phyloP scores from a whole-genome alignment of 306 rosid species.

The Vigna nakashimae region DNA sequence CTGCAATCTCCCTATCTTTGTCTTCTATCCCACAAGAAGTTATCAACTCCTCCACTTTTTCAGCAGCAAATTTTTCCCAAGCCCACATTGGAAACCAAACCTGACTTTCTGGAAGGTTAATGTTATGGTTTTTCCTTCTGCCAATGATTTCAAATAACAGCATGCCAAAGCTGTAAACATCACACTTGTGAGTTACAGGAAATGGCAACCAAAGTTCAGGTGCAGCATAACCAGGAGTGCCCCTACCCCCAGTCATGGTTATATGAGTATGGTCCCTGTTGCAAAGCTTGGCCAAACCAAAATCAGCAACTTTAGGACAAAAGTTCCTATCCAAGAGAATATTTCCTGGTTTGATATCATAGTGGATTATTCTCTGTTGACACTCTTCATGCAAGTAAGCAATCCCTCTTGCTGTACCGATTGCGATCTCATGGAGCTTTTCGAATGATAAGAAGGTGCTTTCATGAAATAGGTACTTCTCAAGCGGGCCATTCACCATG shows the following conservation, averaged over 20 bases:
- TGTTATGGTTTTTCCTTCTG: constrained; percentile 6
- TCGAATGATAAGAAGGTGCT: constrained; percentile 16
- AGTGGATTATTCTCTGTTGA: constrained; percentile 55
- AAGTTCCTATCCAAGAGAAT: constrained; percentile 47
- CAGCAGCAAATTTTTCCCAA: constrained; percentile 41
- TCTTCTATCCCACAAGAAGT: constrained; percentile 42
- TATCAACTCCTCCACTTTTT: constrained; percentile 17
- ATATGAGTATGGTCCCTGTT: constrained; percentile 22
- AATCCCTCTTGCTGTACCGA: constrained; percentile 51
- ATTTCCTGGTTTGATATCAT: constrained; percentile 56
- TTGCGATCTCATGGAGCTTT: constrained; percentile 46
- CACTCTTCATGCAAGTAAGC: constrained; percentile 58
- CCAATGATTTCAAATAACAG: constrained; percentile 19
- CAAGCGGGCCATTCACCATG: constrained; percentile 47
- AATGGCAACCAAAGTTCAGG: constrained; percentile 11
- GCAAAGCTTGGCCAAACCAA: constrained; percentile 30
- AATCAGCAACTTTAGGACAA: constrained; percentile 48
- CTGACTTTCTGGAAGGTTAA: background rate
- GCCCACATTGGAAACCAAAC: constrained; percentile 41
- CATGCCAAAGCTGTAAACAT: constrained; percentile 23
- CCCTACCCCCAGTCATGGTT: constrained; percentile 8
- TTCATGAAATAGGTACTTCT: constrained; percentile 41
- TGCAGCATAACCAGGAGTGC: constrained; percentile 28
- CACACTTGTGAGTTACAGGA: constrained; percentile 17
- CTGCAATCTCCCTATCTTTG: constrained; percentile 41